Percentiles rank a stretch among this genome's conserved stretches.
Conservation (phyloP, 1,139 yeast genomes). For the Pichia sp. region DNA sequence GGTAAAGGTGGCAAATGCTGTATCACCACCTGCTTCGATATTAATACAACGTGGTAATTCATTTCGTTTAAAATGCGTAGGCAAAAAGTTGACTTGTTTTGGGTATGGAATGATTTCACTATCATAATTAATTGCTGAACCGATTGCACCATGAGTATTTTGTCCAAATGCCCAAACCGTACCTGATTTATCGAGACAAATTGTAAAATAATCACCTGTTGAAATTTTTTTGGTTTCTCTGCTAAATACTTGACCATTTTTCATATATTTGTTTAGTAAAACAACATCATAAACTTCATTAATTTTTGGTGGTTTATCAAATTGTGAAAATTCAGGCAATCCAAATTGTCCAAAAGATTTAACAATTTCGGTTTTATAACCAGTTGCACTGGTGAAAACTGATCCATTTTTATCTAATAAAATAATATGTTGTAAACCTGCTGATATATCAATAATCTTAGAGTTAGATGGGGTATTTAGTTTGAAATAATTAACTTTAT, state of each 20-base stretch:
- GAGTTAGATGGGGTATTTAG: conserved; percentile 14
- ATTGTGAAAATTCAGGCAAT: conserved; percentile 63
- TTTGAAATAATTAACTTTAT: conserved; percentile 16
- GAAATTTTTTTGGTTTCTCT: conserved; percentile 56
- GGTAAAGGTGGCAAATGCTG: conserved; percentile 50
- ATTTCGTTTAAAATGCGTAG: conserved; percentile 33
- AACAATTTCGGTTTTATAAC: conserved; percentile 23
- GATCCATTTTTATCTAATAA: conserved; percentile 56
- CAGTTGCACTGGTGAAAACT: conserved; percentile 59
- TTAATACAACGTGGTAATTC: conserved; percentile 39
- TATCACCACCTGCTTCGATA: conserved; percentile 62
- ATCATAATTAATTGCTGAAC: conserved; percentile 58
- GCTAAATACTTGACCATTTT: conserved; percentile 30
- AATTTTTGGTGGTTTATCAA: conserved; percentile 41
- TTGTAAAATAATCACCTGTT: conserved; percentile 66
- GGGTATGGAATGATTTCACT: conserved; percentile 71
- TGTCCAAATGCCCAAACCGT: conserved; percentile 79
- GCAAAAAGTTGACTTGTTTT: conserved; percentile 39
- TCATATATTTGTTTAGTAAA: conserved; percentile 32
- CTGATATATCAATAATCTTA: conserved; percentile 39
- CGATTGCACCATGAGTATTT: conserved; percentile 77
- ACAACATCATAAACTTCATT: conserved; percentile 33
- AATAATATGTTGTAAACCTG: conserved; percentile 66
- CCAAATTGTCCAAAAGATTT: conserved; percentile 78
- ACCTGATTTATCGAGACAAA: conserved; percentile 59